Percentiles rank a stretch among this genome's conserved stretches.
phyloP scores from a whole-genome alignment of 305 asterid genomes.

The Fraxinus ornus region DNA sequence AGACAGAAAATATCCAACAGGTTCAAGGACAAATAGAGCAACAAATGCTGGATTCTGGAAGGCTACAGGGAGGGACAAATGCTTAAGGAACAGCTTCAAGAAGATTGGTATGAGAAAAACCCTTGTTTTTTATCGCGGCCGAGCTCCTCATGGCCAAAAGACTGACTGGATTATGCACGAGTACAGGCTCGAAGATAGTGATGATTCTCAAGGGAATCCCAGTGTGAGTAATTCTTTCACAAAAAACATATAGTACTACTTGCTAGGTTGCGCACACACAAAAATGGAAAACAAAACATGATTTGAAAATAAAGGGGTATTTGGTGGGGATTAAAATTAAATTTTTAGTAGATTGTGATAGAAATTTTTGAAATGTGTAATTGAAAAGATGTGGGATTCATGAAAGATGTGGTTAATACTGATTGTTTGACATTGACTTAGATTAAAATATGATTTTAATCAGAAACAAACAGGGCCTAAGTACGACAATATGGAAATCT shows the following conservation, averaged over 20 bases:
- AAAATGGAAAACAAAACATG: neutral
- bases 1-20: slow-evolving; percentile 79
- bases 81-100: slow-evolving; percentile 59
- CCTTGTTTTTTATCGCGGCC: slow-evolving; percentile 74
- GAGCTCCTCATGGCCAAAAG: slow-evolving; percentile 87
- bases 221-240: slow-evolving; percentile 15
- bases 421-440: too few species aligned
- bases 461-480: too few species aligned
- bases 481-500: too few species aligned
- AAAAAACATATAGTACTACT: neutral
- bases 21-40: slow-evolving; percentile 74
- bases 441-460: too few species aligned
- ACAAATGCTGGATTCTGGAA: slow-evolving; percentile 87
- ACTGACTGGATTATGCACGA: slow-evolving; percentile 93
- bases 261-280: neutral
- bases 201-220: slow-evolving; percentile 23
- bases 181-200: slow-evolving; percentile 60
- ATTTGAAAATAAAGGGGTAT: too few species aligned
- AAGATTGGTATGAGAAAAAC: slow-evolving; percentile 88
- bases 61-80: slow-evolving; percentile 82
- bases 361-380: too few species aligned
- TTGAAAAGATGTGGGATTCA: too few species aligned
- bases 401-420: too few species aligned
- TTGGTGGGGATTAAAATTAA: too few species aligned
- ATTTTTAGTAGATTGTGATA: too few species aligned